A percentile compares a stretch with the other conserved stretches of the same genome.
Conservation (phyloP, 306 rosid genomes). For the Notholithocarpus densiflorus region DNA sequence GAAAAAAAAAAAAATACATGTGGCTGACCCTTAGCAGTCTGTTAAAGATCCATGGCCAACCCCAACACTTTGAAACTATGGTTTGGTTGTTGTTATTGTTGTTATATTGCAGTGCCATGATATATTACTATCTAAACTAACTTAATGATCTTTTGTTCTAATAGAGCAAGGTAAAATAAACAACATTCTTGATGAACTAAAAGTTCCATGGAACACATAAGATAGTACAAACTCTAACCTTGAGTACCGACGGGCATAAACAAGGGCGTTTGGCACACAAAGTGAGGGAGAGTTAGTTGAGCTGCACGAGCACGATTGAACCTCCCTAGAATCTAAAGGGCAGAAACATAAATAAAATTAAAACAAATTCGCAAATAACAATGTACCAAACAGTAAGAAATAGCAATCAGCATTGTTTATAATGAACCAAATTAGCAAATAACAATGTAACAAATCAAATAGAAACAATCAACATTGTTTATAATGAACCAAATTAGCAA, state of each 20-base stretch:
- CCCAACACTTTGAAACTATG: too few species aligned
- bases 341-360: constrained; percentile 7
- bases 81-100: too few species aligned
- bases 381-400: neutral
- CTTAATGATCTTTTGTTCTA: neutral
- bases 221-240: constrained; percentile 45
- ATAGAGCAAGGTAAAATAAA: neutral
- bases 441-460: neutral
- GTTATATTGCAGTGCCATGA: neutral
- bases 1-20: too few species aligned
- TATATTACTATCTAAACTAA: neutral
- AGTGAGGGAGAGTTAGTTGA: constrained; percentile 76
- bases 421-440: neutral
- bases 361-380: constrained; percentile 2
- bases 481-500: neutral
- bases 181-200: neutral
- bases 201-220: neutral
- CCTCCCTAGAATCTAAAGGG: constrained; percentile 65
- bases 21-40: too few species aligned
- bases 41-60: too few species aligned
- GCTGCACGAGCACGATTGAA: constrained; percentile 97
- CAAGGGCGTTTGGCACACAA: constrained; percentile 75
- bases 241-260: constrained; percentile 99
- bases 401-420: neutral
- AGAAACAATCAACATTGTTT: neutral